phyloP scores from a whole-genome alignment of 108 stramenopile genomes.

The Epithemia pelagica region DNA sequence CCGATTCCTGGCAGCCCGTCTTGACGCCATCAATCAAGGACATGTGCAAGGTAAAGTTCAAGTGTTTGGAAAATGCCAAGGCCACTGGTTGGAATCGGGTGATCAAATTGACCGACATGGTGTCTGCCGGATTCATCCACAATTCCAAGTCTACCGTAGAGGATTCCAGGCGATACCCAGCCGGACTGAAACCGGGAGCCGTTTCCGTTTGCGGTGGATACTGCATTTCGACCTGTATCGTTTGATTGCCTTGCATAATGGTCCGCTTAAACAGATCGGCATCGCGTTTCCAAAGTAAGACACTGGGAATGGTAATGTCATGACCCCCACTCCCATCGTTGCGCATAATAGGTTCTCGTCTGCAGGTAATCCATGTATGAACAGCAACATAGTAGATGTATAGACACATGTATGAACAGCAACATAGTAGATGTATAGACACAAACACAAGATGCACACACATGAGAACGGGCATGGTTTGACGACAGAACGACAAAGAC shows the following conservation, averaged over 20 bases:
- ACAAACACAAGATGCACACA: too few species aligned
- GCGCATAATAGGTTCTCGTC: slow-evolving; percentile 93
- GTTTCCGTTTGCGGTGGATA: slow-evolving; percentile 67
- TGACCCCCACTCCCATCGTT: slow-evolving; percentile 88
- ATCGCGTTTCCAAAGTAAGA: slow-evolving; percentile 83
- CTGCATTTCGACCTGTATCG: slow-evolving; percentile 81
- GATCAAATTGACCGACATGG: slow-evolving; percentile 50
- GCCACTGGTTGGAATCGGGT: slow-evolving; percentile 59
- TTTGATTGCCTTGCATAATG: slow-evolving; percentile 40
- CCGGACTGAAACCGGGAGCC: slow-evolving; percentile 58
- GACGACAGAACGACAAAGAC: too few species aligned
- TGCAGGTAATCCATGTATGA: slow-evolving; percentile 39
- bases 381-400: background rate
- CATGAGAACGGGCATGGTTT: too few species aligned
- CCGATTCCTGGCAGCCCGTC: slow-evolving; percentile 58
- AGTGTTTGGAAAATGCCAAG: slow-evolving; percentile 56
- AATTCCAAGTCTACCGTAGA: slow-evolving; percentile 89
- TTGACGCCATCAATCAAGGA: slow-evolving; percentile 81
- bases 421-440: too few species aligned
- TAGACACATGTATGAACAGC: too few species aligned
- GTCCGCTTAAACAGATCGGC: slow-evolving; percentile 64
- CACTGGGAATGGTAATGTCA: slow-evolving; percentile 88
- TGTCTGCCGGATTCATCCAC: slow-evolving; percentile 82
- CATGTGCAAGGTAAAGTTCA: slow-evolving; percentile 87
- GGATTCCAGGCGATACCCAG: slow-evolving; percentile 33